Conservation (phyloP, 139 green algal species). For the Chlorella sorokiniana region DNA sequence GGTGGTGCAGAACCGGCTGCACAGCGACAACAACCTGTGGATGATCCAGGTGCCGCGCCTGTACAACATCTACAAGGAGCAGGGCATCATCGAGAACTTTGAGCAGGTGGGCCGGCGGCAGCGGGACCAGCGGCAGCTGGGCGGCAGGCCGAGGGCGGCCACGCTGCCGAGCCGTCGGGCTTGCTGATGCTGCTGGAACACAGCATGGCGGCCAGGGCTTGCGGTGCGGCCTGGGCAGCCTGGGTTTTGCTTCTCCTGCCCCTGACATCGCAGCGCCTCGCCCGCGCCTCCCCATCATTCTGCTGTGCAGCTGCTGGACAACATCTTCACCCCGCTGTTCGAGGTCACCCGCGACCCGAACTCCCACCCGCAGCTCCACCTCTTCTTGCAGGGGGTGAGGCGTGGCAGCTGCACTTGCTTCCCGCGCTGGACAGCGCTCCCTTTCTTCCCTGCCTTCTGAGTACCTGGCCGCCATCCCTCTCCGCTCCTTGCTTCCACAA, state of each 20-base stretch:
- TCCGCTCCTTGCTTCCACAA: no score
- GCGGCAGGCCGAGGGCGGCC: no score
- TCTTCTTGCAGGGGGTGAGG: slow-evolving; percentile 87
- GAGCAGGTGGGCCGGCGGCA: slow-evolving; percentile 35
- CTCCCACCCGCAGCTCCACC: slow-evolving; percentile 96
- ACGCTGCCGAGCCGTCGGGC: no score
- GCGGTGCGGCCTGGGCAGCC: no score
- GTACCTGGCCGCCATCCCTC: no score
- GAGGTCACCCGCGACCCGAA: slow-evolving; percentile 95
- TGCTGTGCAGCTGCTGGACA: slow-evolving; percentile 96
- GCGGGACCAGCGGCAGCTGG: no score
- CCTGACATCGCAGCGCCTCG: neutral
- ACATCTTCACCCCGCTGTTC: slow-evolving; percentile 99
- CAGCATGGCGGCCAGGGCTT: no score
- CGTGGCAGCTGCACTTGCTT: neutral
- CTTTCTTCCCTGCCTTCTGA: no score
- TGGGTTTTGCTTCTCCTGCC: neutral
- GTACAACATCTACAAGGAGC: slow-evolving; percentile 96
- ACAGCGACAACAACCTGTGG: slow-evolving; percentile 96
- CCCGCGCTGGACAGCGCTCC: no score
- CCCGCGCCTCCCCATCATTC: neutral
- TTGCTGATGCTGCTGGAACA: no score
- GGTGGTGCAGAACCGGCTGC: slow-evolving; percentile 94
- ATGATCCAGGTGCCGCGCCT: slow-evolving; percentile 96
- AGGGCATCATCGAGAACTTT: slow-evolving; percentile 80